Evolutionary conservation across 2,329 filamentous ascomycete species (phyloP).

Genomic region (Curvularia sp.): DNA sequence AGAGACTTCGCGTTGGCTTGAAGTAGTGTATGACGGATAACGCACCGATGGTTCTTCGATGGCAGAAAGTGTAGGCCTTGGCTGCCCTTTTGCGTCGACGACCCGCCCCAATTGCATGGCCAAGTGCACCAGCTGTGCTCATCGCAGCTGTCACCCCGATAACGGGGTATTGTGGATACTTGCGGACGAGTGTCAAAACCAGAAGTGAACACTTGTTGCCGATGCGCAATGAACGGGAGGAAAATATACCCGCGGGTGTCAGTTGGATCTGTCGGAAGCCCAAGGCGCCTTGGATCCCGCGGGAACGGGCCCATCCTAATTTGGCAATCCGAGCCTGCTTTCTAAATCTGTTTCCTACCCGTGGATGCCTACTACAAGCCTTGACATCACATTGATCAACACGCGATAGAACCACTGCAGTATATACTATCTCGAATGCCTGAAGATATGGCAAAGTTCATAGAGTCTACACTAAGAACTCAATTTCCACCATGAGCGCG

Average conservation of each 20-base stretch:
- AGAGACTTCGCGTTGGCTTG: too few species aligned
- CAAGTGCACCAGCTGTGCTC: not conserved
- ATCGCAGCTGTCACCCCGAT: not conserved
- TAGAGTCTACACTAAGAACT: not conserved
- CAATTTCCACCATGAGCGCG: slow-evolving; percentile 17
- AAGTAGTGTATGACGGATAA: too few species aligned
- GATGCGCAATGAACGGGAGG: too few species aligned
- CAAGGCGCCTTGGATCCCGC: not conserved
- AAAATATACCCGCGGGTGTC: too few species aligned
- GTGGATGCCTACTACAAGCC: not conserved
- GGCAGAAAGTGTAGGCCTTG: not conserved
- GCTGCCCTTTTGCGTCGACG: not conserved
- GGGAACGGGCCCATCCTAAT: not conserved
- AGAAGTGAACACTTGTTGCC: too few species aligned
- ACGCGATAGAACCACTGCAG: not conserved
- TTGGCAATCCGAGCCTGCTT: not conserved
- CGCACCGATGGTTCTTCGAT: too few species aligned
- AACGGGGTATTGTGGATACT: not conserved
- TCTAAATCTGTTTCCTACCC: not conserved
- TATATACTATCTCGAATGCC: slow-evolving; percentile 6
- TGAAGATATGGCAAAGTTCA: not conserved
- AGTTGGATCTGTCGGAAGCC: too few species aligned
- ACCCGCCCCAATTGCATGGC: too few species aligned
- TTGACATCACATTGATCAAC: not conserved
- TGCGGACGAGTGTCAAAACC: not conserved